Evolutionary conservation across 495 filamentous ascomycete genomes (phyloP).

Genomic region (Cenococcum geophilum): DNA sequence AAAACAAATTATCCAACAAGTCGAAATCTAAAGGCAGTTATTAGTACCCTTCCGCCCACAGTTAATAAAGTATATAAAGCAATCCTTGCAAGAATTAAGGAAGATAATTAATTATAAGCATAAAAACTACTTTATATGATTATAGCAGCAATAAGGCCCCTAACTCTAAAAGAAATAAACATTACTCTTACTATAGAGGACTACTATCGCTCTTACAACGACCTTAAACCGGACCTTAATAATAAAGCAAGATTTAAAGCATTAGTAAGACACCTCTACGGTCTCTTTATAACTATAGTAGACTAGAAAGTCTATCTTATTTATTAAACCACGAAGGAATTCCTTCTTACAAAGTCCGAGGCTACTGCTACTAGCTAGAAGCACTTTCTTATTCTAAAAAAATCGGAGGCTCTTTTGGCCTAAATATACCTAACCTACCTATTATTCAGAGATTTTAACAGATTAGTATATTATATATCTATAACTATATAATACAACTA

Average conservation of each 20-base stretch:
- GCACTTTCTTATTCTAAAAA: too few relatives aligned
- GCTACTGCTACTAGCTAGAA: too few relatives aligned
- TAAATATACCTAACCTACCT: too few relatives aligned
- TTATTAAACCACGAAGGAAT: too few relatives aligned
- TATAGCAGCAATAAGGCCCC: conserved; percentile 8
- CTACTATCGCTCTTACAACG: background rate
- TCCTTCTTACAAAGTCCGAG: too few relatives aligned
- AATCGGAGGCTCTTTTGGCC: too few relatives aligned
- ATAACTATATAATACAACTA: too few relatives aligned
- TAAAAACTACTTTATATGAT: conserved; percentile 7
- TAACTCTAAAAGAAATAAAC: conserved; percentile 6
- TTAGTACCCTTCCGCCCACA: conserved; percentile 12
- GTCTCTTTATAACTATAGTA: too few relatives aligned
- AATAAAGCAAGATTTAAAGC: background rate
- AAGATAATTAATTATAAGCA: conserved; percentile 7
- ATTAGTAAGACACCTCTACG: background rate
- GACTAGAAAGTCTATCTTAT: too few relatives aligned
- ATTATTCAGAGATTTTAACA: too few relatives aligned
- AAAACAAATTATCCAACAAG: conserved; percentile 5
- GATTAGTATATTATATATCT: too few relatives aligned
- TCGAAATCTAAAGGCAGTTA: conserved; percentile 2
- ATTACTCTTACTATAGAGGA: background rate
- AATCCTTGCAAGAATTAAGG: conserved; percentile 8
- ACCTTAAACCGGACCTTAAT: background rate
- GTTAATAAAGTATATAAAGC: conserved; percentile 15